A percentile compares a stretch with the other conserved stretches of the same genome.
Evolutionary conservation across 345 rosid species (phyloP).

Genomic region (Zanthoxylum bungeanum): DNA sequence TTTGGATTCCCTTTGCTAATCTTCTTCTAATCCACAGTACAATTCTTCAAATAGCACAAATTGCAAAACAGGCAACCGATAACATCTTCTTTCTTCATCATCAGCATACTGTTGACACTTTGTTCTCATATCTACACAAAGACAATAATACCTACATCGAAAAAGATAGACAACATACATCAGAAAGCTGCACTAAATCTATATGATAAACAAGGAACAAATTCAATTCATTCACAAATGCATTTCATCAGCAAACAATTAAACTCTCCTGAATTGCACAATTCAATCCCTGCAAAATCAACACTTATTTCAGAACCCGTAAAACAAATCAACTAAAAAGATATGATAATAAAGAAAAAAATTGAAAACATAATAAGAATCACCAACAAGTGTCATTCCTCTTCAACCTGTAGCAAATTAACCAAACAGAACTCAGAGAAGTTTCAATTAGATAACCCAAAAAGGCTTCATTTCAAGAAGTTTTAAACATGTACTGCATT

Average conservation of each 20-base stretch:
- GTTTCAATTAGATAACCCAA: slow-evolving; percentile 21
- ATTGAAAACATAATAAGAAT: slow-evolving; percentile 4
- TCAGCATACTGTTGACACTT: not conserved
- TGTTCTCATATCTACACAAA: slow-evolving; percentile 7
- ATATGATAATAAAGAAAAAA: slow-evolving; percentile 7
- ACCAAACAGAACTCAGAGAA: slow-evolving; percentile 12
- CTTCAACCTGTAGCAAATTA: slow-evolving; percentile 32
- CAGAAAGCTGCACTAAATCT: not conserved
- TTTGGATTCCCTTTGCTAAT: no score
- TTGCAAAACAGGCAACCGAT: not conserved
- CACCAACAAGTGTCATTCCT: slow-evolving; percentile 8
- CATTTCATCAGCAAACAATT: slow-evolving; percentile 17
- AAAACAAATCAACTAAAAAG: slow-evolving; percentile 24
- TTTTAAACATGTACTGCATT: slow-evolving; percentile 21
- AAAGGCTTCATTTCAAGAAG: slow-evolving; percentile 14
- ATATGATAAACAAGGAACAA: slow-evolving; percentile 11
- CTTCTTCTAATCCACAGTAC: not conserved
- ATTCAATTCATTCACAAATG: slow-evolving; percentile 20
- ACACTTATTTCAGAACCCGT: slow-evolving; percentile 35
- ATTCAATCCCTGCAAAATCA: slow-evolving; percentile 72
- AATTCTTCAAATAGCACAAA: not conserved
- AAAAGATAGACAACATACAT: slow-evolving; percentile 6
- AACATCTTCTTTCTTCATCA: not conserved
- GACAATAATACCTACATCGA: slow-evolving; percentile 19
- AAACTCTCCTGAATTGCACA: slow-evolving; percentile 53